Conservation (phyloP, 1,284 basidiomycete genomes). For the Vanrija humicola region DNA sequence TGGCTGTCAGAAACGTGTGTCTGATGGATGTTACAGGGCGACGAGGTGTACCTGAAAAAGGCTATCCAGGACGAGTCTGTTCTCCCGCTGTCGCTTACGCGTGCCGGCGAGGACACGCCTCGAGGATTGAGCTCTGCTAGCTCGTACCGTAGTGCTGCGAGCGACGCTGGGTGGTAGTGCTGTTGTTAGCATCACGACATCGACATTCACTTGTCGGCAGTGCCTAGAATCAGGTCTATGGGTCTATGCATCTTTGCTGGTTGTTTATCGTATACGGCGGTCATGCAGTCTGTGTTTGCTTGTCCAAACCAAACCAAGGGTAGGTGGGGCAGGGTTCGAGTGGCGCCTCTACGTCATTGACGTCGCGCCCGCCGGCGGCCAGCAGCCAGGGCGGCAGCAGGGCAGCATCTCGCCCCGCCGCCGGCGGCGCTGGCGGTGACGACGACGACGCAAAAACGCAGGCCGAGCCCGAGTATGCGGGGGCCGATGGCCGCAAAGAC, state of each 20-base stretch:
- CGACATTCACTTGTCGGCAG: neutral
- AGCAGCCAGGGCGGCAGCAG: too few species aligned
- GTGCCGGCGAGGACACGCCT: conserved; percentile 47
- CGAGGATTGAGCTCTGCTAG: conserved; percentile 40
- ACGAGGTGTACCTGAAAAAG: conserved; percentile 50
- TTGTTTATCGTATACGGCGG: neutral
- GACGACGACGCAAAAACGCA: too few species aligned
- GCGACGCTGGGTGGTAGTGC: conserved; percentile 27
- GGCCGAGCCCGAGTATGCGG: too few species aligned
- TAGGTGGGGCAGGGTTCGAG: too few species aligned
- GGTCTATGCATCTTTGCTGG: neutral
- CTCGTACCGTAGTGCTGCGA: conserved; percentile 31
- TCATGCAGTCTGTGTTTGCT: too few species aligned
- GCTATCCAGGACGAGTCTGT: conserved; percentile 49
- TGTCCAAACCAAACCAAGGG: too few species aligned
- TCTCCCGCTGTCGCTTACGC: conserved; percentile 41
- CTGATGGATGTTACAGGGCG: conserved; percentile 31
- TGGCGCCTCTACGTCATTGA: too few species aligned
- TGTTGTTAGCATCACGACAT: too few species aligned
- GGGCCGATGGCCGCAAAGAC: too few species aligned
- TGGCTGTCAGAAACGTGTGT: neutral
- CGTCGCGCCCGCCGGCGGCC: too few species aligned
- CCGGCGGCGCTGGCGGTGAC: too few species aligned
- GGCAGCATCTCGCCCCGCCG: too few species aligned
- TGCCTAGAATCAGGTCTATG: neutral